These are phyloP conservation scores for Nigrospora oryzae DNA, from an alignment of 2,329 filamentous ascomycete species.

Conservation along the genomic window DNA sequence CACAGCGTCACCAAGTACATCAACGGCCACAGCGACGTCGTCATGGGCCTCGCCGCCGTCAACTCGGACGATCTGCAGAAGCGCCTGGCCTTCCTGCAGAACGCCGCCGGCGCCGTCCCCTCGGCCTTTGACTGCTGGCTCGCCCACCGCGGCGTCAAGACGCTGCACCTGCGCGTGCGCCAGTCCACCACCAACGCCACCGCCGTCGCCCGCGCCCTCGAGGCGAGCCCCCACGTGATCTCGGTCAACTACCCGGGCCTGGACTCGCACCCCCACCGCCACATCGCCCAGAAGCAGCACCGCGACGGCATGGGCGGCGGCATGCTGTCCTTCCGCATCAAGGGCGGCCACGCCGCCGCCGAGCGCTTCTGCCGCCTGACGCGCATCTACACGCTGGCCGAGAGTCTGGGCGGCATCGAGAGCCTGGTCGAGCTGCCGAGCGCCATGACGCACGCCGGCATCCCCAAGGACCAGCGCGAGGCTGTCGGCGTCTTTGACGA, in stretches of 20 bases:
- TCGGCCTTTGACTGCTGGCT: slow-evolving; percentile 97
- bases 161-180: slow-evolving; percentile 82
- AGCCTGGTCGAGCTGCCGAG: slow-evolving; percentile 84
- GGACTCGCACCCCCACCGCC: slow-evolving; percentile 75
- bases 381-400: slow-evolving; percentile 85
- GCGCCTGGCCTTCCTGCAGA: slow-evolving; percentile 84
- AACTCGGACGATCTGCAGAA: slow-evolving; percentile 74
- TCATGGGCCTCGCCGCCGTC: slow-evolving; percentile 96
- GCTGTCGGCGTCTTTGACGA: slow-evolving; percentile 92
- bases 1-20: slow-evolving; percentile 99
- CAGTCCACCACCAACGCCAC: slow-evolving; percentile 79
- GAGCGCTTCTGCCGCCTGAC: slow-evolving; percentile 88
- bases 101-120: slow-evolving; percentile 92
- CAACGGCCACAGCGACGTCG: slow-evolving; percentile 92
- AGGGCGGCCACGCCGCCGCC: slow-evolving; percentile 76
- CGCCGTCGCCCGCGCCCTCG: slow-evolving; percentile 66
- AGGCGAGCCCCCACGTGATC: slow-evolving; percentile 72
- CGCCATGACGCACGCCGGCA: slow-evolving; percentile 95
- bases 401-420: slow-evolving; percentile 89
- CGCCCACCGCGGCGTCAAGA: slow-evolving; percentile 93
- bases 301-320: slow-evolving; percentile 90
- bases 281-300: slow-evolving; percentile 84
- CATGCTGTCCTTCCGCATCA: slow-evolving; percentile 95
- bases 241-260: slow-evolving; percentile 94
- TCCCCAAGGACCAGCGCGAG: slow-evolving; percentile 83